A percentile compares a stretch with the other conserved stretches of the same genome.
Conservation (phyloP, 2,329 filamentous ascomycete species). For the Fusarium buxicola region DNA sequence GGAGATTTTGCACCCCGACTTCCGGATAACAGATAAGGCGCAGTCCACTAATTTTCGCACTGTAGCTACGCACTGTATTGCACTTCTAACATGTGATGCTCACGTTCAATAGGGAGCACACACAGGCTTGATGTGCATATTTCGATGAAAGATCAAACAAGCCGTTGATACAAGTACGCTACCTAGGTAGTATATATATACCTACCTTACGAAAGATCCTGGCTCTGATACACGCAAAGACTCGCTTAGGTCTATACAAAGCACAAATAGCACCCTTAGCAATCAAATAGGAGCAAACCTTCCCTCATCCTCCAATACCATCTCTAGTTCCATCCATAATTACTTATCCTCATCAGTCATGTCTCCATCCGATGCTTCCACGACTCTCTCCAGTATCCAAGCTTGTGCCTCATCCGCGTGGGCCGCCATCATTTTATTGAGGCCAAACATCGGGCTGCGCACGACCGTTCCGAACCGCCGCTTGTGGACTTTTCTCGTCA, state of each 20-base stretch:
- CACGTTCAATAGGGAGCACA: no score
- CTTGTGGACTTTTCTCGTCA: slow-evolving; percentile 69
- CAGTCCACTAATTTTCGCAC: slow-evolving; percentile 2
- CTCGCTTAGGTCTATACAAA: neutral
- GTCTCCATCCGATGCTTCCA: slow-evolving; percentile 53
- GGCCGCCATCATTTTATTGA: slow-evolving; percentile 67
- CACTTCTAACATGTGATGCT: no score
- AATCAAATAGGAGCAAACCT: slow-evolving; percentile 4
- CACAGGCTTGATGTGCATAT: no score
- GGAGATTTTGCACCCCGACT: slow-evolving; percentile 41
- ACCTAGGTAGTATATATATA: slow-evolving; percentile 8
- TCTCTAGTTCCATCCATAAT: slow-evolving; percentile 21
- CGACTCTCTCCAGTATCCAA: slow-evolving; percentile 61
- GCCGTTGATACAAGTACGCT: neutral
- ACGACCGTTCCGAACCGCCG: slow-evolving; percentile 70
- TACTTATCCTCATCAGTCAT: slow-evolving; percentile 63
- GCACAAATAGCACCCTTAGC: neutral
- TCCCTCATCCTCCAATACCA: neutral
- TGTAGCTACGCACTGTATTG: slow-evolving; percentile 2
- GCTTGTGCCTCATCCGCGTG: slow-evolving; percentile 64
- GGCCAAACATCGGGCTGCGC: slow-evolving; percentile 60
- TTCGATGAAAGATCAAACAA: neutral
- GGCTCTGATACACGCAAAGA: slow-evolving; percentile 2
- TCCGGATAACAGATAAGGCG: slow-evolving; percentile 39
- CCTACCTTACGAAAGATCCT: slow-evolving; percentile 5